Evolutionary conservation across 2,329 filamentous ascomycete genomes (phyloP), one percentile per base, ranked within the genome.

Genomic region (Stachybotrys elegans): DNA sequence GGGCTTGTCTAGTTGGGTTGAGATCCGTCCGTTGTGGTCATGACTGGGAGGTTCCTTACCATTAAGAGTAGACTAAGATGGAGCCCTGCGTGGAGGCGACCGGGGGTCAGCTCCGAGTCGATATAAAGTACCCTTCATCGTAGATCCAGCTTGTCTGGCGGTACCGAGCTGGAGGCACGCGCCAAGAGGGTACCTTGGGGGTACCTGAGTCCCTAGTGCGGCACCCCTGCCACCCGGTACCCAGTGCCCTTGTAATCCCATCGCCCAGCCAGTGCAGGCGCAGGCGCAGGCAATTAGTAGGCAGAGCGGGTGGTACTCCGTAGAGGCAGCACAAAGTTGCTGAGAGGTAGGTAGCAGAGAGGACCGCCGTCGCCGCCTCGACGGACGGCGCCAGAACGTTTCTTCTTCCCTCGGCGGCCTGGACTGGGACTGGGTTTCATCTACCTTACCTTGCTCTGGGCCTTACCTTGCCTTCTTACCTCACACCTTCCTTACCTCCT

Each of bases 321-420:
- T n/a, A n/a, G n/a, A n/a, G n/a, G n/a, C n/a, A n/a, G n/a, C n/a
- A n/a, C n/a, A n/a, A n/a, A n/a, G n/a, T n/a, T n/a, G n/a, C n/a
- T n/a, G n/a, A n/a, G n/a, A n/a, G n/a, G n/a, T n/a, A n/a, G n/a
- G n/a, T n/a, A n/a, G n/a, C n/a, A n/a, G n/a, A 62, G 60, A 58
- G 58, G 58, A 34, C 31, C 31, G 31, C 60, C 60, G 58, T n/a
- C n/a, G 58, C 57, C 60, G 58, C 56, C 62, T 60, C 55, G 58
- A 59, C 56, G 60, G 60, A 52, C 27, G 38, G 39, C 47, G 51
- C 60, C 56, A 62, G 61, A 57, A 62, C 62, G 60, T 63, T 65
- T 65, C 59, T 63, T 58, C 59, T 65, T 63, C 59, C 62, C 57
- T 57, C 61, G 56, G 56, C 54, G 55, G 31, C 31, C 53, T n/a